Conservation (phyloP, 192 early-diverging fungal genomes). For the Gryganskiella cystojenkinii region DNA sequence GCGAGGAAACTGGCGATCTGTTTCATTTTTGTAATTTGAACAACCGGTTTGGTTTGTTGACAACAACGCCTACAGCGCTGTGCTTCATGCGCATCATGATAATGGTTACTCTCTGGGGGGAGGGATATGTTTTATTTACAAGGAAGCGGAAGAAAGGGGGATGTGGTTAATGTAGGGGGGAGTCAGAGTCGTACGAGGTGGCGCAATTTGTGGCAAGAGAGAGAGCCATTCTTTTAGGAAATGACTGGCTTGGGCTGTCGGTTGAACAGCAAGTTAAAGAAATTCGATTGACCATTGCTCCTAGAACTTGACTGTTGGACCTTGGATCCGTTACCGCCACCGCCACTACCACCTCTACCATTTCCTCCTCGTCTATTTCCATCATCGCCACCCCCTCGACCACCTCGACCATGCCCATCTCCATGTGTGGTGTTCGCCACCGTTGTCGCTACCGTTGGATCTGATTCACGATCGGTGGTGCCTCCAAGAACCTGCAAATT, state of each 20-base stretch:
- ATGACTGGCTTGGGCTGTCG: conserved; percentile 23
- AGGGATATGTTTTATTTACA: no score
- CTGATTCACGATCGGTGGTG: conserved; percentile 13
- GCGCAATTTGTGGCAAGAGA: no score
- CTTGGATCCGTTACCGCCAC: not conserved
- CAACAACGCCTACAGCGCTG: no score
- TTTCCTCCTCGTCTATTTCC: not conserved
- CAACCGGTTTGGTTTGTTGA: no score
- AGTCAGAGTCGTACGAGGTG: no score
- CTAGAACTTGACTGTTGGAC: no score
- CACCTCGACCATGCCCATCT: not conserved
- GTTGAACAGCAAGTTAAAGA: conserved; percentile 34
- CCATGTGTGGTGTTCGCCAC: not conserved
- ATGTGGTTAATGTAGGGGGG: no score
- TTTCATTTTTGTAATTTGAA: no score
- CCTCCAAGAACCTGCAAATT: conserved; percentile 31
- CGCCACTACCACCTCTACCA: not conserved
- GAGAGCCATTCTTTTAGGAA: not conserved
- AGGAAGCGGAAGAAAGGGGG: no score
- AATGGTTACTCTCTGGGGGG: no score
- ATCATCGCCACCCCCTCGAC: not conserved
- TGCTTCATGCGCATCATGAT: no score
- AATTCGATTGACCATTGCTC: not conserved
- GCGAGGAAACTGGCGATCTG: no score
- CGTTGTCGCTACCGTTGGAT: conserved; percentile 4